Conservation (phyloP, 176 grass and related monocot genomes). For the Carex cristatella region DNA sequence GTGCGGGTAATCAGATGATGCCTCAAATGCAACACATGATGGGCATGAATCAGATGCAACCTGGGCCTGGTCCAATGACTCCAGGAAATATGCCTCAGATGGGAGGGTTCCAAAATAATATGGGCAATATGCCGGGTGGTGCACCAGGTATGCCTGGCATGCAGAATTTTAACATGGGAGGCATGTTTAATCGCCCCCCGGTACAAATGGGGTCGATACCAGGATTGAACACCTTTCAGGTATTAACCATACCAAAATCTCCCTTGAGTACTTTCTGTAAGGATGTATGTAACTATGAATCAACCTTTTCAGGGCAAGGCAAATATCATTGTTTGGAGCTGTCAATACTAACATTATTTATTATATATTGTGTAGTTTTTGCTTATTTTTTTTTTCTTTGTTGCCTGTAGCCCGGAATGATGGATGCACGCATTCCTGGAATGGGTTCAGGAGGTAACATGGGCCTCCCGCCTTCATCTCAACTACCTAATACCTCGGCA, state of each 20-base stretch:
- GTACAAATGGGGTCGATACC: conserved; percentile 71
- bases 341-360: neutral
- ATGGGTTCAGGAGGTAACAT: conserved; percentile 52
- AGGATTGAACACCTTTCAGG: conserved; percentile 71
- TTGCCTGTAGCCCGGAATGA: conserved; percentile 56
- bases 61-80: conserved; percentile 29
- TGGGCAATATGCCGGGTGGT: conserved; percentile 58
- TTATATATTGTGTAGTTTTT: neutral
- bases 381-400: neutral
- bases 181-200: conserved; percentile 72
- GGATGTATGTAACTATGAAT: neutral
- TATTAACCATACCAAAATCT: conserved; percentile 6
- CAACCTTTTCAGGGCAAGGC: neutral
- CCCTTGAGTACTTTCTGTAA: neutral
- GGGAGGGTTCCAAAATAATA: conserved; percentile 68
- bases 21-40: conserved; percentile 84
- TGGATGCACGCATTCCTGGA: conserved; percentile 31
- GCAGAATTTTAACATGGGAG: conserved; percentile 72
- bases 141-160: conserved; percentile 46
- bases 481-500: conserved; percentile 43
- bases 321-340: neutral
- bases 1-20: conserved; percentile 68
- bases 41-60: conserved; percentile 66
- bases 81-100: conserved; percentile 54
- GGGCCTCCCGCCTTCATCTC: conserved; percentile 51